Evolutionary conservation across 768 basidiomycete genomes (phyloP), one percentile per base, ranked within the genome.

Genomic region (Panaeolus cyanescens): DNA sequence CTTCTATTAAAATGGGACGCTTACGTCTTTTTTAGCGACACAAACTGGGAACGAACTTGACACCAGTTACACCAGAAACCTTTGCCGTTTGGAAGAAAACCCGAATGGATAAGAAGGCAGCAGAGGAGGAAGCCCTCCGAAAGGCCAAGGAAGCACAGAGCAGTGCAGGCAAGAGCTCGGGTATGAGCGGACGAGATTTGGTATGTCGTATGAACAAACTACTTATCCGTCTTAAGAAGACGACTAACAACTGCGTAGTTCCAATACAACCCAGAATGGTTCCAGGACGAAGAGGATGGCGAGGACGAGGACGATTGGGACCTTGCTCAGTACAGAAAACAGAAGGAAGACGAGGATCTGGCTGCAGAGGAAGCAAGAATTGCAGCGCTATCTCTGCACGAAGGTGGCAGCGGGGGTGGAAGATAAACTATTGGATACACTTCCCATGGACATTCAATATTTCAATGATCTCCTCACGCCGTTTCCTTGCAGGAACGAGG

Each of bases 31-130:
- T 56, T 40, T 66, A 96, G 94, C 89, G 97, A 59, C 96, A 99
- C 78, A 99, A 97, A 83, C 82, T 99, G 22, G 93, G 94, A 30
- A 31, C 86, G 13, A 92, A 92, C 68, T 79, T 99, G 45, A 99
- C 97, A 13, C 96, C 96, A 1, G 94, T 99, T 4, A 99, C 95
- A 1, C 85, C 82, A 0, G 97, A 99, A 71, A 79, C 89, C 1
- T 99, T 99, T 71, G 92, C 93, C 0, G 79, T 84, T 54, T 99
- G 97, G 97, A 99, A 99, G 79, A 90, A 90, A 80, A 98, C 91
- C 37, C 80, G 97, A 36, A 83, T 95, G 87, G 86, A 95, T 80
- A 98, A 98, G 86, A 99, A 98, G 75, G 80, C 86, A 40, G 96
- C 95, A 7, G 96, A 98, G 70, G 77, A 82, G 54, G 94, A 98